These are phyloP conservation scores for Endocalyx cinctus DNA, from an alignment of 2,329 filamentous ascomycete species.

Conservation along the genomic window DNA sequence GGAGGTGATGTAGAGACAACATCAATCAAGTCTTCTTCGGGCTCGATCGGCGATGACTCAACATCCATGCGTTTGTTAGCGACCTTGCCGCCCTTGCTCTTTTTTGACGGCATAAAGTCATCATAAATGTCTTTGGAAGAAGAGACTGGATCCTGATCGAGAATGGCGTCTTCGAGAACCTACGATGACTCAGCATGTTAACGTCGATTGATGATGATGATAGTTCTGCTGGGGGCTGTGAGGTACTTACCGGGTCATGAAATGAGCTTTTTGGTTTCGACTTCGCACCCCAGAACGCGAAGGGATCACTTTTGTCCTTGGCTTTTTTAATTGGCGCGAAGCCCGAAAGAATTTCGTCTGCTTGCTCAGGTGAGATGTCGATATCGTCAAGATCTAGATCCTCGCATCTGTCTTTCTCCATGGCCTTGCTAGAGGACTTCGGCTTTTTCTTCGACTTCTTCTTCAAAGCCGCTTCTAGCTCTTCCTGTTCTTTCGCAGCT, in stretches of 20 bases:
- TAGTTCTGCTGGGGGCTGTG: conserved; percentile 6
- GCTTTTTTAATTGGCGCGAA: conserved; percentile 19
- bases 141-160: conserved; percentile 36
- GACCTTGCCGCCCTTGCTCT: conserved; percentile 44
- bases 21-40: conserved; percentile 28
- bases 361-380: conserved; percentile 24
- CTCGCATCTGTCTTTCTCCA: conserved; percentile 18
- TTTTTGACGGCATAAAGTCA: conserved; percentile 44
- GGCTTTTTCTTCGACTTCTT: conserved; percentile 40
- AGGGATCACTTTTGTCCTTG: conserved; percentile 34
- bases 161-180: conserved; percentile 40
- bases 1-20: conserved; percentile 33
- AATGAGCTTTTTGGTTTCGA: conserved; percentile 28
- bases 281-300: conserved; percentile 54
- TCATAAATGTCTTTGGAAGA: conserved; percentile 31
- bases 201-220: conserved; percentile 35
- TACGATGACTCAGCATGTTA: conserved; percentile 46
- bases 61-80: conserved; percentile 54
- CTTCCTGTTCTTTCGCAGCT: conserved; percentile 21
- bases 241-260: conserved; percentile 24
- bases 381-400: conserved; percentile 26
- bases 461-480: conserved; percentile 28
- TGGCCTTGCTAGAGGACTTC: conserved; percentile 21
- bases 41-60: conserved; percentile 39
- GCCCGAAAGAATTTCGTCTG: conserved; percentile 23